phyloP scores from a whole-genome alignment of 2,329 filamentous ascomycete species.

The Beauveria sp. region DNA sequence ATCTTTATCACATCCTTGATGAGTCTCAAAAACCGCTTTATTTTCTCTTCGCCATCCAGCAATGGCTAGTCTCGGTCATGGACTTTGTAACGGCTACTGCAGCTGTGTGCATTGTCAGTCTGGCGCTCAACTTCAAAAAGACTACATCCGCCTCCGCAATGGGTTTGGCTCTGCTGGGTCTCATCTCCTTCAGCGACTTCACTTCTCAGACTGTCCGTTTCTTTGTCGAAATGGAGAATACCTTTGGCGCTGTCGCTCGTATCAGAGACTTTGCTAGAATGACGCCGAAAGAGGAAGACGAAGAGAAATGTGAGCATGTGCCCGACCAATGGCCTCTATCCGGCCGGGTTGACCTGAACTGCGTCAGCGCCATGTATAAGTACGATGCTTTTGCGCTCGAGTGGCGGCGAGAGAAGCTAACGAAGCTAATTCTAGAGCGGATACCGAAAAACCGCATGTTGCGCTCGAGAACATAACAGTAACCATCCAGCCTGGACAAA shows the following conservation, averaged over 20 bases:
- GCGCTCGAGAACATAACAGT: neutral
- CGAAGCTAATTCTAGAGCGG: neutral
- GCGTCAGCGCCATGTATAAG: slow-evolving; percentile 4
- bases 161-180: slow-evolving; percentile 13
- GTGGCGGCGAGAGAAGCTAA: too few relatives aligned
- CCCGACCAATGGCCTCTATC: neutral
- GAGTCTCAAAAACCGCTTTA: slow-evolving; percentile 47
- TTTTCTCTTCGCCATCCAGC: slow-evolving; percentile 43
- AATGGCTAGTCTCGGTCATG: slow-evolving; percentile 44
- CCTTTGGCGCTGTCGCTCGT: slow-evolving; percentile 1
- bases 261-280: neutral
- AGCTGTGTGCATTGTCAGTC: slow-evolving; percentile 34
- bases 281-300: neutral
- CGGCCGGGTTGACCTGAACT: neutral
- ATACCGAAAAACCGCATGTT: neutral
- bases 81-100: slow-evolving; percentile 38
- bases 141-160: slow-evolving; percentile 1
- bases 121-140: slow-evolving; percentile 26
- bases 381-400: neutral
- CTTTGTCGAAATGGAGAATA: slow-evolving; percentile 14
- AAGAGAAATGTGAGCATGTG: neutral
- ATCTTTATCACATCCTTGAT: slow-evolving; percentile 40
- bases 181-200: slow-evolving; percentile 19
- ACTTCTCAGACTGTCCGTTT: slow-evolving; percentile 20
- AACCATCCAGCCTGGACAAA: neutral